phyloP scores from a whole-genome alignment of 164 flowering plant genomes.

The Stephania japonica region DNA sequence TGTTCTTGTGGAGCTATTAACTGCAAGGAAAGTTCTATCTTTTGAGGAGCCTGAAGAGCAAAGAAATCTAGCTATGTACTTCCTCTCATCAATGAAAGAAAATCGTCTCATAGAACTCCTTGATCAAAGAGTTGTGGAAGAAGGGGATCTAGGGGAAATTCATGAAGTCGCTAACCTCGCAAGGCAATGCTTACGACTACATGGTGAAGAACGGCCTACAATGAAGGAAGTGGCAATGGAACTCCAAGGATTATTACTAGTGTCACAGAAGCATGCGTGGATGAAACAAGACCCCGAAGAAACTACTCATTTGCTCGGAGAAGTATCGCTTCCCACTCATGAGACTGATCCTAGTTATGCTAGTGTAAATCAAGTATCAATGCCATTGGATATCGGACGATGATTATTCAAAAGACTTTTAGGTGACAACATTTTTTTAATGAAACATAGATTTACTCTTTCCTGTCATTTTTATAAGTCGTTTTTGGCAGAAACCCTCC shows the following conservation, averaged over 20 bases:
- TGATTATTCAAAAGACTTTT: too few species aligned
- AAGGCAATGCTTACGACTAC: not conserved
- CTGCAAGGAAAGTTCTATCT: not conserved
- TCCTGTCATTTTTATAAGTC: too few species aligned
- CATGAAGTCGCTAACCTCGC: constrained; percentile 5
- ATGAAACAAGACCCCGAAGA: not conserved
- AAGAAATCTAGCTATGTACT: not conserved
- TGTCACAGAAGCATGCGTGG: not conserved
- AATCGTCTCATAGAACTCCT: not conserved
- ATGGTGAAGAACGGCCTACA: constrained; percentile 3
- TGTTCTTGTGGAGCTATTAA: constrained; percentile 12
- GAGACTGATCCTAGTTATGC: not conserved
- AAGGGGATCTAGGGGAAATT: not conserved
- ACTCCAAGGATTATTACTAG: not conserved
- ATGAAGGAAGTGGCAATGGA: constrained; percentile 13
- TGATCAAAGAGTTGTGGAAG: not conserved
- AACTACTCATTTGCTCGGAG: not conserved
- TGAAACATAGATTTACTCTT: too few species aligned
- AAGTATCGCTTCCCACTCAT: not conserved
- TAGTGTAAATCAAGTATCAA: not conserved
- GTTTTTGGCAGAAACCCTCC: too few species aligned
- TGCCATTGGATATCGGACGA: not conserved
- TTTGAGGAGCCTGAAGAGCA: not conserved
- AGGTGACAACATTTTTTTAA: too few species aligned
- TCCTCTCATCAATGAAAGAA: not conserved